These are phyloP conservation scores for Cercophora sp. DNA, from an alignment of 495 filamentous ascomycete genomes.

Conservation along the genomic window DNA sequence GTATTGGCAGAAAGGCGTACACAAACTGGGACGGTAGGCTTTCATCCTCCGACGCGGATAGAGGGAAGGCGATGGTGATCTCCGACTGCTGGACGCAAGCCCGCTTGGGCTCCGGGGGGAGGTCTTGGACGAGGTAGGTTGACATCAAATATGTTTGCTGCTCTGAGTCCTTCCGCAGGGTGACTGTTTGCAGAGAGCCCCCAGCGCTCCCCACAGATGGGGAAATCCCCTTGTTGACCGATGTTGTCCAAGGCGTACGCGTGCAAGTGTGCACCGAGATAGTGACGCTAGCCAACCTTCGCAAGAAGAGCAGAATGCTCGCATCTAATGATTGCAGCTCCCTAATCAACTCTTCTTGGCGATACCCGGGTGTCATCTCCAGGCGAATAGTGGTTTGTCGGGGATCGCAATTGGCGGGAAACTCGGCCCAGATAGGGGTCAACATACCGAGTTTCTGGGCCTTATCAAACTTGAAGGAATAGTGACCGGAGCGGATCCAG, in stretches of 20 bases:
- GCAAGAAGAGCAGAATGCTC: not conserved
- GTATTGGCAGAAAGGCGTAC: slow-evolving; percentile 4
- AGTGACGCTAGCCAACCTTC: not conserved
- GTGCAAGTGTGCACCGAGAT: not conserved
- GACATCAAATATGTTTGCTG: not conserved
- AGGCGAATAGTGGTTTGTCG: not conserved
- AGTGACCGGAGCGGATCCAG: slow-evolving; percentile 34
- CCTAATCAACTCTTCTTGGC: not conserved
- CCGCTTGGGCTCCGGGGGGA: not conserved
- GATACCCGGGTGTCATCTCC: not conserved
- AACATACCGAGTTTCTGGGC: slow-evolving; percentile 28
- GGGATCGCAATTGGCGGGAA: not conserved
- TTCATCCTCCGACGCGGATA: not conserved
- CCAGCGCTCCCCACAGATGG: not conserved
- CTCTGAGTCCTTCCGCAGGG: not conserved
- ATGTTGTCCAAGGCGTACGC: not conserved
- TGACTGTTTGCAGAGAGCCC: not conserved
- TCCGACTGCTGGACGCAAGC: not conserved
- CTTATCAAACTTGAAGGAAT: slow-evolving; percentile 39
- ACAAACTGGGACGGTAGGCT: not conserved
- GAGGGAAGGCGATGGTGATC: not conserved
- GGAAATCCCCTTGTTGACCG: not conserved
- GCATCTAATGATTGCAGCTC: not conserved
- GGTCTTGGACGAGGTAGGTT: not conserved
- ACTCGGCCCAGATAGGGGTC: slow-evolving; percentile 13